Evolutionary conservation across 2,329 filamentous ascomycete genomes (phyloP).

Genomic region (Hypoxylon sp.): DNA sequence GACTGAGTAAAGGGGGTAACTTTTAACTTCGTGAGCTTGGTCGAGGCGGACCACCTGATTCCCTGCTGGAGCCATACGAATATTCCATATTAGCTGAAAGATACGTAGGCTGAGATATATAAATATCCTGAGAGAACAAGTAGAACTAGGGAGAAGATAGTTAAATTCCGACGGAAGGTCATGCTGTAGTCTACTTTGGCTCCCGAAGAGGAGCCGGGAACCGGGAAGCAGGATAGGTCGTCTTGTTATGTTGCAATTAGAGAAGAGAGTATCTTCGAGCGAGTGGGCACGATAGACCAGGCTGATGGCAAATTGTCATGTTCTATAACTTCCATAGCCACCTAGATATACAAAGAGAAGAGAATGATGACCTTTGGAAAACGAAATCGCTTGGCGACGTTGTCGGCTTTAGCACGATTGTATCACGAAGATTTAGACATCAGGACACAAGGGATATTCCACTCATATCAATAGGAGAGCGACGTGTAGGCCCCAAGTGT

Average conservation of each 20-base stretch:
- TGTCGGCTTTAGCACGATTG: slow-evolving; percentile 23
- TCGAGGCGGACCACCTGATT: neutral
- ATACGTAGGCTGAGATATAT: neutral
- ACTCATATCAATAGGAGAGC: slow-evolving; percentile 26
- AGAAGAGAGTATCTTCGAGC: slow-evolving; percentile 4
- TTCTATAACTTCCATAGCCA: slow-evolving; percentile 11
- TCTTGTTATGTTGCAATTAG: neutral
- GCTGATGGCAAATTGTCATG: neutral
- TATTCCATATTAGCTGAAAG: neutral
- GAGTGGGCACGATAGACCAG: slow-evolving; percentile 1
- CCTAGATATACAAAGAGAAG: neutral
- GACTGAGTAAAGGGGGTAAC: neutral
- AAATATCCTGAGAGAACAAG: neutral
- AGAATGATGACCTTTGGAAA: slow-evolving; percentile 17
- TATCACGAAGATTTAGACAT: slow-evolving; percentile 1
- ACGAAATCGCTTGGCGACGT: slow-evolving; percentile 41
- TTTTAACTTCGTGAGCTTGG: neutral
- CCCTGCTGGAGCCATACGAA: neutral
- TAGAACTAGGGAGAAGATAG: neutral
- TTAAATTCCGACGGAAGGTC: neutral
- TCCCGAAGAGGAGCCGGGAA: neutral
- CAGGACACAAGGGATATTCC: neutral
- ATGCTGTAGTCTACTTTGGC: neutral
- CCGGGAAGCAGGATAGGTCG: slow-evolving; percentile 2
- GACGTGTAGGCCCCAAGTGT: slow-evolving; percentile 24